Percentiles rank a stretch among this genome's conserved stretches.
These are phyloP conservation scores for Schrenkiella parvula DNA, from an alignment of 345 rosid genomes.

Conservation along the genomic window DNA sequence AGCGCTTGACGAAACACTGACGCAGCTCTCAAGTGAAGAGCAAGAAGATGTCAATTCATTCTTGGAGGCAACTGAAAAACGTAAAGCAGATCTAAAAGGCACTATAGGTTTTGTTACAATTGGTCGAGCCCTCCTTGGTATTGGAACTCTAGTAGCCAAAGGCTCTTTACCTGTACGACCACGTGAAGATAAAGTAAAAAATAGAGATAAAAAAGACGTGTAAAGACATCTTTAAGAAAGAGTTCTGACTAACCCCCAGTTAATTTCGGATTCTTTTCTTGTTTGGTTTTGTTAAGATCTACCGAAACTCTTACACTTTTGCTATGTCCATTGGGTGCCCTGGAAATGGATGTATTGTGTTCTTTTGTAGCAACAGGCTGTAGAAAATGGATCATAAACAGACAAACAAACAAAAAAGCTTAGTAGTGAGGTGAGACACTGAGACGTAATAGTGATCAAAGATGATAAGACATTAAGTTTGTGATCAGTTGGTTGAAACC, in stretches of 20 bases:
- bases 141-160: slow-evolving; percentile 31
- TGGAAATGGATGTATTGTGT: slow-evolving; percentile 39
- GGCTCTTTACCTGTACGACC: slow-evolving; percentile 51
- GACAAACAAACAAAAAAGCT: not conserved
- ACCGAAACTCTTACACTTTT: slow-evolving; percentile 49
- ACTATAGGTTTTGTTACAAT: slow-evolving; percentile 42
- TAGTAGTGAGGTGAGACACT: not conserved
- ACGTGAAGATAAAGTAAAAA: slow-evolving; percentile 16
- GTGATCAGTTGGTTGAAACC: not conserved
- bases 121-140: slow-evolving; percentile 35
- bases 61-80: slow-evolving; percentile 47
- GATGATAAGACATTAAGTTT: not conserved
- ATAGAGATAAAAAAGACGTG: not conserved
- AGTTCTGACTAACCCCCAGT: slow-evolving; percentile 33
- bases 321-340: slow-evolving; percentile 46
- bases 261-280: slow-evolving; percentile 45
- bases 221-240: not conserved
- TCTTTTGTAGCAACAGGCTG: slow-evolving; percentile 42
- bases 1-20: slow-evolving; percentile 49
- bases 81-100: slow-evolving; percentile 40
- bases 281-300: slow-evolving; percentile 47
- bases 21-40: slow-evolving; percentile 63
- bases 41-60: slow-evolving; percentile 51
- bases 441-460: not conserved
- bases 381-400: slow-evolving; percentile 22